Evolutionary conservation across 768 basidiomycete genomes (phyloP), one percentile per base, ranked within the genome.

Genomic region (Suillus subaureus): DNA sequence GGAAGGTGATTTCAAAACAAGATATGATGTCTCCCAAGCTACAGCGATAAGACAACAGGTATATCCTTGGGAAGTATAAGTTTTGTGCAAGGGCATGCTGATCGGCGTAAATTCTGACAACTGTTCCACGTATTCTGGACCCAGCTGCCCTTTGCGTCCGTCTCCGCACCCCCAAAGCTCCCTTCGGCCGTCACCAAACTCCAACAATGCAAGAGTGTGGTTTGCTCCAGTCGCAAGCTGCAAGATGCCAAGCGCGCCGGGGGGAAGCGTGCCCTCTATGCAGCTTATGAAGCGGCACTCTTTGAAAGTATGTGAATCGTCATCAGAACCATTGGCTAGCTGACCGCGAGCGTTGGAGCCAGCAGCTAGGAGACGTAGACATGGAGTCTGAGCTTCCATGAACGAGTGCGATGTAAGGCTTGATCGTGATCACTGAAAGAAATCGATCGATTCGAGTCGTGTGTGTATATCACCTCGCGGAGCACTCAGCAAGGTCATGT

Each of bases 21-120:
- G 76, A 70, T 90, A 94, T 61, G 88, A 88, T 8, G 94, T 93
- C 76, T 97, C 91, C 95, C 96, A 97, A 52, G 88, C 82, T 0
- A 89, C 86, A 16, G 87, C 86, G 18, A 94, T 79, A 31, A 79
- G 70, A 37, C 81, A 83, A 51, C 81, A 77, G 21, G 75, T 69
- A 74, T 88, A 88, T 6, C 77, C 81, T 18, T 84, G 71, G 11
- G 62, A 47, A 13, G 78, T 79, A 35, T 77, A 64, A 58, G 56
- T 35, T 11, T 71, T 69, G 9, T 79, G 71, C 1, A 84, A 70
- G 18, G 76, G 71, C 1, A 89, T 73, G 37, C 79, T 70, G 60
- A 92, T 77, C 16, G 78, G 83, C 64, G 77, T 76, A 70, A 93
- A 91, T 64, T 55, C 67, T 60, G 54, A 70, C 62, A 21, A 67